A percentile compares a stretch with the other conserved stretches of the same genome.
phyloP scores from a whole-genome alignment of 2,329 filamentous ascomycete species.

The Pestalotiopsis sp. region DNA sequence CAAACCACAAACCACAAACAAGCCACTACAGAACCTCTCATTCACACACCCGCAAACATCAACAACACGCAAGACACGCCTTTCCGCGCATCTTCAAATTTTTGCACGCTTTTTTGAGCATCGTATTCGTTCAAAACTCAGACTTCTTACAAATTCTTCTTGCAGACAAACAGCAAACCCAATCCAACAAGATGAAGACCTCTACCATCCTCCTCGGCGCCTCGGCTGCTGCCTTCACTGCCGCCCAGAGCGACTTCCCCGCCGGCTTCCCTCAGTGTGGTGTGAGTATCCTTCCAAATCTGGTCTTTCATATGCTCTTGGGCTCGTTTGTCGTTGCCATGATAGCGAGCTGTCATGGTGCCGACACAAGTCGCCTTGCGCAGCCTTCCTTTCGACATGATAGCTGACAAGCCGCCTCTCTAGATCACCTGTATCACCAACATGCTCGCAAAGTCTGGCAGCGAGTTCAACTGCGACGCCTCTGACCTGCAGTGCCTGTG shows the following conservation, averaged over 20 bases:
- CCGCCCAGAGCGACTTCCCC: slow-evolving; percentile 39
- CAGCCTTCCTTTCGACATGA: background rate
- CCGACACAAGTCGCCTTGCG: background rate
- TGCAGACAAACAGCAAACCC: slow-evolving; percentile 2
- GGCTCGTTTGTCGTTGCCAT: background rate
- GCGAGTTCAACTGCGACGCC: slow-evolving; percentile 45
- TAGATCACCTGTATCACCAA: slow-evolving; percentile 51
- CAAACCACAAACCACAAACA: background rate
- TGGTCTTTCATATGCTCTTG: background rate
- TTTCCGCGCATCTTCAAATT: slow-evolving; percentile 21
- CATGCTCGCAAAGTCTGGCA: slow-evolving; percentile 48
- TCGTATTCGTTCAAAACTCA: slow-evolving; percentile 2
- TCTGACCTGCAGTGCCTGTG: slow-evolving; percentile 43
- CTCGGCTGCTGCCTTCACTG: slow-evolving; percentile 37
- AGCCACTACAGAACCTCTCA: background rate
- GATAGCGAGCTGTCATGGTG: background rate
- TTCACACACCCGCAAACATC: background rate
- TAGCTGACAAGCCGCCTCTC: slow-evolving; percentile 2
- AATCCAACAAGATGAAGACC: slow-evolving; percentile 51
- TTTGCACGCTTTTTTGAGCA: slow-evolving; percentile 14
- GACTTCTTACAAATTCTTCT: slow-evolving; percentile 8
- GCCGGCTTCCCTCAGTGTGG: slow-evolving; percentile 50
- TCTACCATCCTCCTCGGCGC: slow-evolving; percentile 43
- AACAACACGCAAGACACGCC: slow-evolving; percentile 12
- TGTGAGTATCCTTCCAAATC: slow-evolving; percentile 36